phyloP scores from a whole-genome alignment of 257 asterid species.

The Capsicum rhomboideum region DNA sequence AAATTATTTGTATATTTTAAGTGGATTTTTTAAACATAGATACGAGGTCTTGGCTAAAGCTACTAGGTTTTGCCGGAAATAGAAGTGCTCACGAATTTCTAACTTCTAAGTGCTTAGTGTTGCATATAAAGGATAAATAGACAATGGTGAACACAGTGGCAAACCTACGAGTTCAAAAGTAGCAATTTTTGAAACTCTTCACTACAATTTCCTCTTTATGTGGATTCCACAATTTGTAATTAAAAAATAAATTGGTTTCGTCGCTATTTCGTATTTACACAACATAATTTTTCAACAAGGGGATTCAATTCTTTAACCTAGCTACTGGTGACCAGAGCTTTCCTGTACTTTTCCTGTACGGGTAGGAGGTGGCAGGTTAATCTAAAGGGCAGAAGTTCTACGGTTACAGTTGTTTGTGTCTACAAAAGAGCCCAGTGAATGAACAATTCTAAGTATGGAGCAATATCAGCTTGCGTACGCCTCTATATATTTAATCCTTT shows the following conservation, averaged over 20 bases:
- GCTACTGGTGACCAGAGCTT: not conserved
- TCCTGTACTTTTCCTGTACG: too few species aligned
- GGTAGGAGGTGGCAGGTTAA: not conserved
- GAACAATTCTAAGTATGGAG: not conserved
- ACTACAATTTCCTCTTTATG: not conserved
- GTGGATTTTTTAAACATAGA: not conserved
- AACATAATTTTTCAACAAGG: not conserved
- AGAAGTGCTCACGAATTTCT: not conserved
- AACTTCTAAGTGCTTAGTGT: not conserved
- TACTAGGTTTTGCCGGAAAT: not conserved
- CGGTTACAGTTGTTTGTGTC: not conserved
- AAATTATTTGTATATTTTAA: not conserved
- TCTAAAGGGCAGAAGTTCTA: not conserved
- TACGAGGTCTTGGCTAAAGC: not conserved
- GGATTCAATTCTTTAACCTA: not conserved
- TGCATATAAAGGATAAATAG: not conserved
- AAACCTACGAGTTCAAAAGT: not conserved
- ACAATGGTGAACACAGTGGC: not conserved
- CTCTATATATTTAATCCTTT: too few species aligned
- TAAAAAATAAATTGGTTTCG: rapidly evolving
- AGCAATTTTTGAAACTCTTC: not conserved
- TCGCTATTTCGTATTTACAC: not conserved
- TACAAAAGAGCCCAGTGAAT: not conserved
- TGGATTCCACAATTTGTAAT: not conserved
- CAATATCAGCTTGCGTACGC: not conserved